A percentile compares a stretch with the other conserved stretches of the same genome.
Evolutionary conservation across 2,329 filamentous ascomycete species (phyloP).

Genomic region (Pseudofabraea citricarpa): DNA sequence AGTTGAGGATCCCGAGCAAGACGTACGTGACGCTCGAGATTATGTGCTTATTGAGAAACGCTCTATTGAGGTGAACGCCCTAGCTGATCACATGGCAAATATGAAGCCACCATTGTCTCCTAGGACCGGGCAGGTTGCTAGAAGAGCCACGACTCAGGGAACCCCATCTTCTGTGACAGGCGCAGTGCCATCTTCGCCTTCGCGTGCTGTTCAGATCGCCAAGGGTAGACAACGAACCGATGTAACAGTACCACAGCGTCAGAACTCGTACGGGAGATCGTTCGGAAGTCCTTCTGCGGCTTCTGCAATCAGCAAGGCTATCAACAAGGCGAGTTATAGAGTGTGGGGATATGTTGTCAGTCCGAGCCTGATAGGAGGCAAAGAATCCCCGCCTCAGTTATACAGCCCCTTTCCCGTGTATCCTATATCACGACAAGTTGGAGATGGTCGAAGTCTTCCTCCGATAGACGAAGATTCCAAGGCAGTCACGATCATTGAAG

Average conservation of each 20-base stretch:
- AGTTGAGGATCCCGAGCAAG: constrained; percentile 60
- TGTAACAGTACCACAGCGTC: constrained; percentile 56
- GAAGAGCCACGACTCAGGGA: constrained; percentile 76
- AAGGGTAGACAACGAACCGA: constrained; percentile 59
- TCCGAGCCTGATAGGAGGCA: constrained; percentile 51
- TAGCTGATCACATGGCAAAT: constrained; percentile 83
- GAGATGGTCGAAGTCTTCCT: constrained; percentile 56
- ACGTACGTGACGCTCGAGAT: constrained; percentile 84
- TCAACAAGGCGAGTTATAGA: constrained; percentile 83
- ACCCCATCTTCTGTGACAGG: constrained; percentile 64
- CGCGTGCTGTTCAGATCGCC: constrained; percentile 70
- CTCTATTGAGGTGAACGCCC: constrained; percentile 92
- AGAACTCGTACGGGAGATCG: constrained; percentile 75
- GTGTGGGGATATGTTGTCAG: constrained; percentile 68
- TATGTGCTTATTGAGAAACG: constrained; percentile 96
- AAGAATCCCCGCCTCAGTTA: constrained; percentile 66
- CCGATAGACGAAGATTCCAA: constrained; percentile 74
- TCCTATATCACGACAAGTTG: constrained; percentile 66
- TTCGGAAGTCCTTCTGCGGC: constrained; percentile 75
- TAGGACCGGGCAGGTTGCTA: constrained; percentile 59
- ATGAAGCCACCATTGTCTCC: constrained; percentile 39
- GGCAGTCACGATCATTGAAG: constrained; percentile 79
- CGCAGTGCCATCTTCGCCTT: constrained; percentile 60
- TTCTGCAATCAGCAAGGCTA: constrained; percentile 89
- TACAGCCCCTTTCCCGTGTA: constrained; percentile 84